Conservation (phyloP, 2,329 filamentous ascomycete genomes). For the Alternaria dauci region DNA sequence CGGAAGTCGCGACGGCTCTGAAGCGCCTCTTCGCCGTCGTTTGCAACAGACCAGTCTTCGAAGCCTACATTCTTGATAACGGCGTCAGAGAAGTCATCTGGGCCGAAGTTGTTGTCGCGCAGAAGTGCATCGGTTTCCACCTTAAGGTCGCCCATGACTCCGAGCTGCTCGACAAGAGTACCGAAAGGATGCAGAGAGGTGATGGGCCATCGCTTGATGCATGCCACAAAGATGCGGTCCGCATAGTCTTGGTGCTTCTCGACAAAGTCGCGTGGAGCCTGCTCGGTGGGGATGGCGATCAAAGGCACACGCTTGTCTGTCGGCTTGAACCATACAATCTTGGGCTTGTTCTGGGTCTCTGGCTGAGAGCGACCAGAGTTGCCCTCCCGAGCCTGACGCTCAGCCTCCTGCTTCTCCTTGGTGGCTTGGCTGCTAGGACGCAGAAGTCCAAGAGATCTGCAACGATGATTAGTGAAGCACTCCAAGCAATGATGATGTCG, state of each 20-base stretch:
- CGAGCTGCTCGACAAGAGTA: slow-evolving; percentile 94
- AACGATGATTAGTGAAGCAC: slow-evolving; percentile 17
- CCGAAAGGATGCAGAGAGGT: slow-evolving; percentile 99
- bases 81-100: slow-evolving; percentile 96
- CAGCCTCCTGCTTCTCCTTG: slow-evolving; percentile 98
- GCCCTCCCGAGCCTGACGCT: slow-evolving; percentile 89
- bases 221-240: slow-evolving; percentile 97
- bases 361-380: slow-evolving; percentile 75
- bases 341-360: slow-evolving; percentile 93
- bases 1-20: slow-evolving; percentile 88
- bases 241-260: slow-evolving; percentile 98
- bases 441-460: slow-evolving; percentile 83
- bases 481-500: not conserved
- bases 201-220: slow-evolving; percentile 99
- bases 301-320: slow-evolving; percentile 98
- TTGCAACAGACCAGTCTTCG: slow-evolving; percentile 87
- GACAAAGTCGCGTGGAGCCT: slow-evolving; percentile 96
- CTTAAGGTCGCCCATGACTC: slow-evolving; percentile 95
- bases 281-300: slow-evolving; percentile 97
- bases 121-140: slow-evolving; percentile 97
- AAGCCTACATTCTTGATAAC: slow-evolving; percentile 91
- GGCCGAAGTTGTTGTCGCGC: slow-evolving; percentile 97
- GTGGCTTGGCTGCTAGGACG: slow-evolving; percentile 97
- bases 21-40: slow-evolving; percentile 79
- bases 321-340: slow-evolving; percentile 99